phyloP scores from a whole-genome alignment of 306 rosid genomes.

The Cajanus cajan region DNA sequence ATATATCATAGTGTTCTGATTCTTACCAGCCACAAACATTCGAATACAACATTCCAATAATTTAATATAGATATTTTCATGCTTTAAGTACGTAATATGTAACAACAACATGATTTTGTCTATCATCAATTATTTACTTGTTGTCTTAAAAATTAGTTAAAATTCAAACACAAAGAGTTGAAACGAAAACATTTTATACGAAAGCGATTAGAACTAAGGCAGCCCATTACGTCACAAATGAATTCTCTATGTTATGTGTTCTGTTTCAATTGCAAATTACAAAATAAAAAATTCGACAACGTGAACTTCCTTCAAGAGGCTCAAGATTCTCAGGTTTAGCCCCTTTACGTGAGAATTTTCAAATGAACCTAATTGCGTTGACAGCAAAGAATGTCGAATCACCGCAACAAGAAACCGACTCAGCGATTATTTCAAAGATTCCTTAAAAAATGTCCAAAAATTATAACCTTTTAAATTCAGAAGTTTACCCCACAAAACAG shows the following conservation, averaged over 20 bases:
- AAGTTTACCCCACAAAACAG: no score
- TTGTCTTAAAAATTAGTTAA: neutral
- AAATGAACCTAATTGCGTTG: conserved; percentile 19
- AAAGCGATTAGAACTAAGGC: neutral
- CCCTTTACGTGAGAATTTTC: neutral
- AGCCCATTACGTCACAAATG: neutral
- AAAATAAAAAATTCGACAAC: neutral
- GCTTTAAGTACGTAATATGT: no score
- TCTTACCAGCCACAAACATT: no score
- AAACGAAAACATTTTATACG: neutral
- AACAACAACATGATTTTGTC: neutral
- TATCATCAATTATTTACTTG: neutral
- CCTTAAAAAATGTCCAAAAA: conserved; percentile 26
- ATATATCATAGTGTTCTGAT: no score
- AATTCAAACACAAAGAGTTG: neutral
- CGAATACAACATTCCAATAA: no score
- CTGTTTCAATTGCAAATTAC: neutral
- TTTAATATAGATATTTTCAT: neutral
- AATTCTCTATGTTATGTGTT: neutral
- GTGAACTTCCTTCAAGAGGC: neutral
- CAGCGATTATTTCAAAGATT: conserved; percentile 41
- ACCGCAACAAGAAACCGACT: conserved; percentile 1
- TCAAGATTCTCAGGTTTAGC: neutral
- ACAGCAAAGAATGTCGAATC: conserved; percentile 26
- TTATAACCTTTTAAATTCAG: conserved; percentile 25